Evolutionary conservation across 2,329 filamentous ascomycete genomes (phyloP).

Genomic region (Cryphonectria japonica): DNA sequence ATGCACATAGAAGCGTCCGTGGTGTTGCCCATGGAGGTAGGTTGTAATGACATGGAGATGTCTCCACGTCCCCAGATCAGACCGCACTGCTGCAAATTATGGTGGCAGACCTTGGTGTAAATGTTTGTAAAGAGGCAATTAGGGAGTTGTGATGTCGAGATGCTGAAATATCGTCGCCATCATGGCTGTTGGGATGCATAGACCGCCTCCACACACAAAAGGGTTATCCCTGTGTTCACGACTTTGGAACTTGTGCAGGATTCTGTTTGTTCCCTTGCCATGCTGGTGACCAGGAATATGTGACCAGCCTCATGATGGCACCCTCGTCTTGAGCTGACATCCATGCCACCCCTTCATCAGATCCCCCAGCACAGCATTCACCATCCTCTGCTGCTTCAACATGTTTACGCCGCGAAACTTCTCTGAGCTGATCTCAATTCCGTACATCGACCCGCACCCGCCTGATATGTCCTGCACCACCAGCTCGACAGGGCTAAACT

Average conservation of each 20-base stretch:
- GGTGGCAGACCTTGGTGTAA: not conserved
- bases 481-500: conserved; percentile 55
- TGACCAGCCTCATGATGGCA: conserved; percentile 38
- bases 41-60: not conserved
- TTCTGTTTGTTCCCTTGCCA: no score
- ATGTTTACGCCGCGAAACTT: conserved; percentile 72
- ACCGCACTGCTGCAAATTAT: not conserved
- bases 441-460: conserved; percentile 87
- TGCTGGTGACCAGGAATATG: conserved; percentile 8
- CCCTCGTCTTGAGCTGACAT: conserved; percentile 75
- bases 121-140: not conserved
- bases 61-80: not conserved
- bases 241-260: not conserved
- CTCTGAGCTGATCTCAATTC: conserved; percentile 74
- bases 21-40: not conserved
- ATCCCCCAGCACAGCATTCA: conserved; percentile 74
- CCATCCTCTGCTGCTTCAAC: conserved; percentile 81
- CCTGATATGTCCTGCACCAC: conserved; percentile 80
- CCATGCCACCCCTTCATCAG: conserved; percentile 83
- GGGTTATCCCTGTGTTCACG: not conserved
- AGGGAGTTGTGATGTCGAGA: not conserved
- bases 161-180: not conserved
- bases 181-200: not conserved
- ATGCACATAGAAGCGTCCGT: not conserved
- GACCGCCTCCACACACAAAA: not conserved